phyloP scores from a whole-genome alignment of 495 filamentous ascomycete genomes.

The Aspergillus panamensis region DNA sequence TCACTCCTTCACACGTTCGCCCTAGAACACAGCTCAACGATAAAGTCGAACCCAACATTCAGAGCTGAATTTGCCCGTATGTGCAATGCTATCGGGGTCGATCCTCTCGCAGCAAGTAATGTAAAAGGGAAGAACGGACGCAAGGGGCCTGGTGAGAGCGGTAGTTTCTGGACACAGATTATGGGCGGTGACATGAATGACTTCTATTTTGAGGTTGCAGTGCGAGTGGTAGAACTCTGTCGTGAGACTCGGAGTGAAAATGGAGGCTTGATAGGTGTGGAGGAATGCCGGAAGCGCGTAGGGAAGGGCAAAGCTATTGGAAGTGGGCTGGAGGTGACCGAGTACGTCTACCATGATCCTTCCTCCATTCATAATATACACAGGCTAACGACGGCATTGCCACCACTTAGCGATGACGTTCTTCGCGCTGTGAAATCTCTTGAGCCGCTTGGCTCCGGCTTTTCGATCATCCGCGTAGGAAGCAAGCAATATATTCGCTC shows the following conservation, averaged over 20 bases:
- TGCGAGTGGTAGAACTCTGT: constrained; percentile 91
- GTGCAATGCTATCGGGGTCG: constrained; percentile 95
- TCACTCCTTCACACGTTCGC: constrained; percentile 89
- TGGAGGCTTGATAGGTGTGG: constrained; percentile 82
- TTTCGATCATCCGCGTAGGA: constrained; percentile 77
- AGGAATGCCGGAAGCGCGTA: constrained; percentile 72
- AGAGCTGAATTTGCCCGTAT: constrained; percentile 96
- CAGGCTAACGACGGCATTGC: constrained; percentile 2
- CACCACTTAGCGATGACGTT: constrained; percentile 70
- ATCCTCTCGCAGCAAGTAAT: constrained; percentile 77
- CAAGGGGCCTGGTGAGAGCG: constrained; percentile 41
- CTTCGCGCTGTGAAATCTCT: constrained; percentile 84
- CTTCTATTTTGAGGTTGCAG: constrained; percentile 96
- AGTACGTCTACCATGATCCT: constrained; percentile 34
- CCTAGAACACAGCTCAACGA: constrained; percentile 89
- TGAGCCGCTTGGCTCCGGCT: constrained; percentile 81
- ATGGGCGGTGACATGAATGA: constrained; percentile 89
- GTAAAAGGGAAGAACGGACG: constrained; percentile 50
- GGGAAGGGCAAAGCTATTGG: constrained; percentile 67
- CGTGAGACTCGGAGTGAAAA: constrained; percentile 84
- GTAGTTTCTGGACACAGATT: constrained; percentile 89
- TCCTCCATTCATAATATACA: neutral
- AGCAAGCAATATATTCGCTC: constrained; percentile 84
- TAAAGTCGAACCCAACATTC: constrained; percentile 90
- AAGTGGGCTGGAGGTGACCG: constrained; percentile 65